Conservation (phyloP, 106 monocot genomes). For the Acorus calamus region DNA sequence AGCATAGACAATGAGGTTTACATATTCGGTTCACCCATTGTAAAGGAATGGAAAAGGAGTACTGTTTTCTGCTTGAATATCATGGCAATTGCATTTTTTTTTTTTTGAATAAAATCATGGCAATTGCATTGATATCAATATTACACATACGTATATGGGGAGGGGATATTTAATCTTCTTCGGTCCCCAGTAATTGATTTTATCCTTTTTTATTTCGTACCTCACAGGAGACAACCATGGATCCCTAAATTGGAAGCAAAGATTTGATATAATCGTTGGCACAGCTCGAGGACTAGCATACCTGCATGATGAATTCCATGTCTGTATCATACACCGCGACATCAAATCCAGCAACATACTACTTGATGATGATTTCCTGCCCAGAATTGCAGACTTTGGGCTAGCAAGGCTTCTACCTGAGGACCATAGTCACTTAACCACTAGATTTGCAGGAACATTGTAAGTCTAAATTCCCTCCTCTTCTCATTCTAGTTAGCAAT, state of each 20-base stretch:
- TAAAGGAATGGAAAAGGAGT: no score
- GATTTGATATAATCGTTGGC: neutral
- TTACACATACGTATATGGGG: no score
- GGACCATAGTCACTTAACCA: neutral
- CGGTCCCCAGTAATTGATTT: no score
- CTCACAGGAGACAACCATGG: neutral
- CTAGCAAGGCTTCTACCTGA: neutral
- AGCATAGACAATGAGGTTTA: no score
- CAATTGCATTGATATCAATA: no score
- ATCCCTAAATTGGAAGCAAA: neutral
- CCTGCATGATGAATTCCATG: constrained; percentile 2
- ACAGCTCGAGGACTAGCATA: constrained; percentile 1
- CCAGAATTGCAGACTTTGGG: neutral
- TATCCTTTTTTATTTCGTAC: neutral
- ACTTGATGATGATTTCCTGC: constrained; percentile 2
- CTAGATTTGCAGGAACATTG: constrained; percentile 5
- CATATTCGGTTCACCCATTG: no score
- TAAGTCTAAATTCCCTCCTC: neutral
- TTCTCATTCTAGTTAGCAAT: no score
- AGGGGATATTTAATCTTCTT: no score
- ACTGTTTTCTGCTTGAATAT: no score
- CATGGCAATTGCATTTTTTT: no score
- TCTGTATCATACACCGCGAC: constrained; percentile 2
- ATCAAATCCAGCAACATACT: constrained; percentile 3
- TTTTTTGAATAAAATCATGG: no score